These are phyloP conservation scores for Mycena rebaudengoi DNA, from an alignment of 768 basidiomycete genomes.

Conservation along the genomic window DNA sequence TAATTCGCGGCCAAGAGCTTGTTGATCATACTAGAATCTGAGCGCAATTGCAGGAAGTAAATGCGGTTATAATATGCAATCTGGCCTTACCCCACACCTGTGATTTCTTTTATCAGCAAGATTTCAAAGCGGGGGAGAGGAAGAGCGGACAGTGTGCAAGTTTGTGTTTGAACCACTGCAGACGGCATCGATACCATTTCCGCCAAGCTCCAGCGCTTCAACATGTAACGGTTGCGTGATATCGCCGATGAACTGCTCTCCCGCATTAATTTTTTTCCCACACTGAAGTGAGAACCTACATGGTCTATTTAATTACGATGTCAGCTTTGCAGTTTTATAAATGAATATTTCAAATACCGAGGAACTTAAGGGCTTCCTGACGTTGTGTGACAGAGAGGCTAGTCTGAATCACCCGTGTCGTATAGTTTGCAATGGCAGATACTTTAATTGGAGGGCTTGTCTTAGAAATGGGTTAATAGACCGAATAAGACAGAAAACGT, in stretches of 20 bases:
- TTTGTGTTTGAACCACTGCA: conserved; percentile 52
- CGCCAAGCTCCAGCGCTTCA: conserved; percentile 53
- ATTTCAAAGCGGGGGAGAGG: too few species aligned
- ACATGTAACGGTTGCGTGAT: conserved; percentile 60
- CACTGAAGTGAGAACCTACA: too few species aligned
- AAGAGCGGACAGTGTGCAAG: conserved; percentile 48
- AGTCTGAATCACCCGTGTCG: conserved; percentile 54
- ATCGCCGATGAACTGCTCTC: conserved; percentile 52
- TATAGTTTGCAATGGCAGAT: conserved; percentile 68
- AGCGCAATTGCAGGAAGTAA: neutral
- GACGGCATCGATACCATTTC: conserved; percentile 50
- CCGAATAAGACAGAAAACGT: conserved; percentile 42
- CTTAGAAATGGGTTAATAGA: conserved; percentile 13
- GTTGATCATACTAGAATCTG: conserved; percentile 52
- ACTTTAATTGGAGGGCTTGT: conserved; percentile 45
- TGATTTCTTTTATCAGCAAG: neutral
- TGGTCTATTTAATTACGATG: neutral
- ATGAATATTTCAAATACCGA: conserved; percentile 47
- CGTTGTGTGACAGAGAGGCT: conserved; percentile 50
- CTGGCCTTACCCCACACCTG: neutral
- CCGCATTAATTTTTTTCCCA: too few species aligned
- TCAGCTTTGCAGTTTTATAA: neutral
- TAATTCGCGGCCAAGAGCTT: conserved; percentile 45
- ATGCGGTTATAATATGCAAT: neutral
- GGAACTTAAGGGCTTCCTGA: conserved; percentile 62